These are phyloP conservation scores for Paramecium tetraurelia DNA, from an alignment of 73 alveolate genomes.

Conservation along the genomic window DNA sequence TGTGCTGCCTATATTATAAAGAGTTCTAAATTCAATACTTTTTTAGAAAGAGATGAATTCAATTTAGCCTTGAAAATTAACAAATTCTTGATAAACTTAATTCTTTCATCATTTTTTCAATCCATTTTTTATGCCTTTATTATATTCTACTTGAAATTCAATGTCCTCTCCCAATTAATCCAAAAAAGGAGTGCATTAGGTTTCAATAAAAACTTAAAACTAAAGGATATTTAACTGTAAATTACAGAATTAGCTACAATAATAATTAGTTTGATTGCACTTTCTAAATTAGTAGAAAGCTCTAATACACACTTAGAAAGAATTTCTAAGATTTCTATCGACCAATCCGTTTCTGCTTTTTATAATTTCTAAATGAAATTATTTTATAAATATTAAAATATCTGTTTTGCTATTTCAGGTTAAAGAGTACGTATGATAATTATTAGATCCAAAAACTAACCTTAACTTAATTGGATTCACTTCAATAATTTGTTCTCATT, in stretches of 20 bases:
- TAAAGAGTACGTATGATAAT: neutral
- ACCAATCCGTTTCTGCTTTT: neutral
- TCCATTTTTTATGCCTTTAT: neutral
- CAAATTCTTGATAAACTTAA: neutral
- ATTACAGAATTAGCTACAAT: neutral
- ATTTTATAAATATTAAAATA: neutral
- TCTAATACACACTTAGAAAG: neutral
- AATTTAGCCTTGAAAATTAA: neutral
- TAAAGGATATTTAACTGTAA: neutral
- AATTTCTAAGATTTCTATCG: neutral
- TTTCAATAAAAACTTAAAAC: neutral
- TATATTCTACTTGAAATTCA: neutral
- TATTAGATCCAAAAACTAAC: neutral
- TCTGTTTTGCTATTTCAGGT: neutral
- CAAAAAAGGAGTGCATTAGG: neutral
- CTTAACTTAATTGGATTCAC: neutral
- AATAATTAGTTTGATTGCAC: neutral
- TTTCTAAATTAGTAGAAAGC: neutral
- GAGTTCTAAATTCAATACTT: neutral
- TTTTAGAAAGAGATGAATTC: neutral
- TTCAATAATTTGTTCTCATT: neutral
- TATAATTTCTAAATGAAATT: neutral
- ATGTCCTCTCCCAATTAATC: conserved; percentile 3
- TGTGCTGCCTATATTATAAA: neutral
- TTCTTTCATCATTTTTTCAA: conserved; percentile 27